Evolutionary conservation across 352 stramenopile species (phyloP).

Genomic region (Phytophthora pisi): DNA sequence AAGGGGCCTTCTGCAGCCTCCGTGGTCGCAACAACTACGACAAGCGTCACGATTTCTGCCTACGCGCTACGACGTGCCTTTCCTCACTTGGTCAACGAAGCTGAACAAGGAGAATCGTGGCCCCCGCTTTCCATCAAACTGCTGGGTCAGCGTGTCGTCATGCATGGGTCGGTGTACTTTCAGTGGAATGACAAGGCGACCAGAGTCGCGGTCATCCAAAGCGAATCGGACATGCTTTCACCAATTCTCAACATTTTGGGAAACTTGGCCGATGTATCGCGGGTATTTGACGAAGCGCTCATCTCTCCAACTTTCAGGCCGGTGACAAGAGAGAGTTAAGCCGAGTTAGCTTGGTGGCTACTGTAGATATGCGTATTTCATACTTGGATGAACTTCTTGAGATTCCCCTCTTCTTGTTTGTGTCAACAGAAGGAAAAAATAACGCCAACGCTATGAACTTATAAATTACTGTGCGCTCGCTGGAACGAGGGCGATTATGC

Average conservation of each 20-base stretch:
- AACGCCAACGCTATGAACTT: neutral
- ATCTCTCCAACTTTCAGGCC: conserved; percentile 8
- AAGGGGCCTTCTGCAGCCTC: neutral
- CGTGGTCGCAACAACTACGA: conserved; percentile 12
- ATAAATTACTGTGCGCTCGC: neutral
- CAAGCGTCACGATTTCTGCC: conserved; percentile 5
- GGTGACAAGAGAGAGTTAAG: neutral
- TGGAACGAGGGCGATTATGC: neutral
- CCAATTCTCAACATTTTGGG: conserved; percentile 9
- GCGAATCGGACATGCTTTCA: conserved; percentile 13
- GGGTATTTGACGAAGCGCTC: conserved; percentile 6
- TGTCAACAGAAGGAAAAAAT: too few relatives aligned
- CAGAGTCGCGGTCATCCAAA: conserved; percentile 3
- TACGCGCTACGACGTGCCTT: conserved; percentile 5
- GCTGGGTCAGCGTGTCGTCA: conserved; percentile 1
- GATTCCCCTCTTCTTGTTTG: too few relatives aligned
- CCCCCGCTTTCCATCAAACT: conserved; percentile 1
- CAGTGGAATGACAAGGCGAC: neutral
- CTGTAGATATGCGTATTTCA: too few relatives aligned
- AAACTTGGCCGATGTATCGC: conserved; percentile 9
- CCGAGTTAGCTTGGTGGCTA: too few relatives aligned
- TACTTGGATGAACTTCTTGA: too few relatives aligned
- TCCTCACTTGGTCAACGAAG: neutral
- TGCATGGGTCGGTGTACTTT: conserved; percentile 16
- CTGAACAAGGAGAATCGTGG: neutral